These are phyloP conservation scores for Vaccinium vitisidaea DNA, from an alignment of 148 eudicot species.

Conservation along the genomic window DNA sequence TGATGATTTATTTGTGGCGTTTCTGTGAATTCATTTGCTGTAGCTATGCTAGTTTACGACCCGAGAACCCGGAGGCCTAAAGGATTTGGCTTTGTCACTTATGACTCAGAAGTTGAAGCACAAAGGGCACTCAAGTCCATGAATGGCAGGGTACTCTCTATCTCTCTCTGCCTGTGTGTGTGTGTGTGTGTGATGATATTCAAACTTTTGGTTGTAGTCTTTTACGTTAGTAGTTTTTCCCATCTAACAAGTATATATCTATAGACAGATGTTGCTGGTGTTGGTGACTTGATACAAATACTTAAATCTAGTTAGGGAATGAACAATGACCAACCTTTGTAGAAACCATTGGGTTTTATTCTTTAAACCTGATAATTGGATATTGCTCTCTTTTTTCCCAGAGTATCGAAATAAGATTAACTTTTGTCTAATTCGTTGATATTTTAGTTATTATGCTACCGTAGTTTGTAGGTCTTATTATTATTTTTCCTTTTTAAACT, in stretches of 20 bases:
- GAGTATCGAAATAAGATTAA: too few species aligned
- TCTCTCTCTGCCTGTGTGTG: background rate
- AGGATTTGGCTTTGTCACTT: conserved; percentile 81
- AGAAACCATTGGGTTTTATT: background rate
- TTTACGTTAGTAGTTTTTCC: background rate
- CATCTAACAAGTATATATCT: too few species aligned
- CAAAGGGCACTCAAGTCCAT: conserved; percentile 58
- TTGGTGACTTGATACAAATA: background rate
- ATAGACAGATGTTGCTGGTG: background rate
- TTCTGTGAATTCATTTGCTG: conserved; percentile 3
- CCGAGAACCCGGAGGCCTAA: conserved; percentile 58
- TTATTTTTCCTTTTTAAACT: too few species aligned
- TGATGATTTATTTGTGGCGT: background rate
- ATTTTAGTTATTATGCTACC: too few species aligned
- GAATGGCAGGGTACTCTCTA: conserved; percentile 62
- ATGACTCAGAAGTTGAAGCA: conserved; percentile 63
- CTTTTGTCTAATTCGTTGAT: too few species aligned
- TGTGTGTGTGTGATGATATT: too few species aligned
- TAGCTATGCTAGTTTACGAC: conserved; percentile 66
- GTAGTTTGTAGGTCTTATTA: too few species aligned
- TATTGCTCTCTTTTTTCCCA: too few species aligned
- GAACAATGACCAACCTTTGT: background rate
- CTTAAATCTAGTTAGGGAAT: background rate
- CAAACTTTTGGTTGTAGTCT: background rate
- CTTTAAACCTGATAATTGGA: too few species aligned